Base-by-base conservation (phyloP, 139 green algal genomes). In the Auxenochlorella protothecoides region DNA sequence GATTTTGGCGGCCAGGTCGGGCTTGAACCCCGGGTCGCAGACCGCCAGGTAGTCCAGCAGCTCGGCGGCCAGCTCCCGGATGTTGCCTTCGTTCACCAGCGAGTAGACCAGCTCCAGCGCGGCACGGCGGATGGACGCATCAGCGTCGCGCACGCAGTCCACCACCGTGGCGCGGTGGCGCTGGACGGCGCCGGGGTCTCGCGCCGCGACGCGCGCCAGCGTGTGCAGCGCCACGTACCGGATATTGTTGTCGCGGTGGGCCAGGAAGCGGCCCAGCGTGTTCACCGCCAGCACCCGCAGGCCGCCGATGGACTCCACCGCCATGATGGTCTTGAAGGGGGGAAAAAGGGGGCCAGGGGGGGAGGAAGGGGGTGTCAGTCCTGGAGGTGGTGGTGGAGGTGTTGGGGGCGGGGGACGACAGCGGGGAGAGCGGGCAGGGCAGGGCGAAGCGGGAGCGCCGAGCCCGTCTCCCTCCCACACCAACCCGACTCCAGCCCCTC, bases 171-270 rank as follows among this genome's bases (percentile, higher is more conserved):
- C 78, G 65, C 94, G 88, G 79, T 99, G 95, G 14, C 95, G 85
- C 85, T 98, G 92, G 56, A 99, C 92, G 0, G 95, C 93, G 77
- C 13, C 56, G 57, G 85, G 87, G 79, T 97, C 92, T 57, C 93
- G 83, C 0, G 68, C 68, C 56, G 93, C 87, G 63, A 97, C 90
- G 72, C 92, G 89, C 2, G 89, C 81, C 68, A 99, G 85, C 51
- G 88, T 96, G 81, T 97, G 94, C 44, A 99, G 87, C 53, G 95
- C 94, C 71, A 99, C 95, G 79, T 99, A 99, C 64, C 91, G 86
- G 51, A 95, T 96, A 85, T 96, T 96, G 86, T 96, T 95, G 81
- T 96, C 91, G 64, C 72, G 71, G 73, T 75, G 74, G 44, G 55
- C 69, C 70, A 87, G 68, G 79, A 97, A 98, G 60, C 90, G 78